Base-by-base conservation (phyloP, 768 basidiomycete species). In the Lentinula guzmanii region DNA sequence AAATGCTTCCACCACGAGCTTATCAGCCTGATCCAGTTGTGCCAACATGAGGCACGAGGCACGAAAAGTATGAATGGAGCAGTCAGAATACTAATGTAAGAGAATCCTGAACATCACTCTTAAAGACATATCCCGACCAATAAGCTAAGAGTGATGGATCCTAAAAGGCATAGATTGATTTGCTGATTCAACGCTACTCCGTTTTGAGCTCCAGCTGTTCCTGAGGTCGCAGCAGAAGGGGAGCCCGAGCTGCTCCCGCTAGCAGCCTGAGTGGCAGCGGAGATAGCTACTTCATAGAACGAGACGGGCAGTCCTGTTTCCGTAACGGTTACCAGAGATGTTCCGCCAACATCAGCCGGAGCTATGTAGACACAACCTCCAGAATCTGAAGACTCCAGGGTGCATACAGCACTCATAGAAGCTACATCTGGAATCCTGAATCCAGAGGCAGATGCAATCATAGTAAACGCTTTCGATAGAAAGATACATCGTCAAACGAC, bases 381-480 rank as follows among this genome's bases (percentile, higher is more conserved):
- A 24, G 55, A 28, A n/a, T 56, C 41, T 18, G 55, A 42, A 1
- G 55, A 56, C 11, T 56, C 55, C 41, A 56, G 24, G 16, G 41
- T 56, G 39, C 55, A 56, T 13, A 43, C 55, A 28, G 28, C 37
- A 43, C 55, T 56, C 41, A 43, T 16, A 6, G 55, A 56, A 4
- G 4, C 24, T 18, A 56, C 13, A 16, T 56, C 39, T 41, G 55
- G 55, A 5, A 56, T 56, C 15, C 41, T 37, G 24, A 42, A 42
- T 28, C 55, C 55, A 15, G 55, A 56, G 3, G 55, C 55, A 42
- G 55, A 56, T 28, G 55, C 55, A 16, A 56, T n/a, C 55, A 56
- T 31, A 16, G 55, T 56, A 13, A 56, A 56, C 28, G 55, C 55
- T 56, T 24, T 11, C 3, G 16, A 18, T 10, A n/a, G 5, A 9